Base-by-base conservation (phyloP, 1,284 basidiomycete species). In the Psilocybe mexicana region DNA sequence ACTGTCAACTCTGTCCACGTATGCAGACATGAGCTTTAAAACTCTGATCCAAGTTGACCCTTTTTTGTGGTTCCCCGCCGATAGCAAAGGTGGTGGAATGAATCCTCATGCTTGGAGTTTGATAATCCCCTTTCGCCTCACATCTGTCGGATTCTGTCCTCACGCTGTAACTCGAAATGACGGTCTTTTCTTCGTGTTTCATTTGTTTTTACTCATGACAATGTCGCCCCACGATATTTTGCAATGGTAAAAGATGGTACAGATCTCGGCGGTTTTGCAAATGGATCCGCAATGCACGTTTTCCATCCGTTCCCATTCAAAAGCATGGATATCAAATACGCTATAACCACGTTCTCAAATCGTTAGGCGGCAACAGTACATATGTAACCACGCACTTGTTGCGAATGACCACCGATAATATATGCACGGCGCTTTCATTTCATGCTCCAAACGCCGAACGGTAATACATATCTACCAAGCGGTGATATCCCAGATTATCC, bases 181-280 rank as follows among this genome's bases (percentile, higher is more conserved):
- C 35, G 48, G 43, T 11, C 48, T 49, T 56, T 35, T 47, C 43
- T 46, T 6, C 12, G 5, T 11, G 6, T 25, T 26, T 46, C 7
- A n/a, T 28, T 26, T 28, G 24, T 6, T 46, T 46, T 46, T 43
- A 54, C 52, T 44, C 38, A 18, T 18, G 43, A 44, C 2, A 45
- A n/a, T 23, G 33, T 26, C 40, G 26, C 44, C 52, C 52, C 26
- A 54, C 30, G n/a, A 38, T 46, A 25, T 12, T 23, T 26, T 42
- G n/a, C 46, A 18, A 18, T 18, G 18, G 18, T 18, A 18, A 18
- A 18, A 18, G 18, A 8, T n/a, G 43, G 35, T 36, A 43, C 43
- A 36, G 40, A 56, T 56, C 52, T 52, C 55, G 55, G 50, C 24
- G 50, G 38, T 35, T 49, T 50, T 55, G 18, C 18, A 28, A 11